phyloP scores from a whole-genome alignment of 2,329 filamentous ascomycete species.

The Helotiales sp. region DNA sequence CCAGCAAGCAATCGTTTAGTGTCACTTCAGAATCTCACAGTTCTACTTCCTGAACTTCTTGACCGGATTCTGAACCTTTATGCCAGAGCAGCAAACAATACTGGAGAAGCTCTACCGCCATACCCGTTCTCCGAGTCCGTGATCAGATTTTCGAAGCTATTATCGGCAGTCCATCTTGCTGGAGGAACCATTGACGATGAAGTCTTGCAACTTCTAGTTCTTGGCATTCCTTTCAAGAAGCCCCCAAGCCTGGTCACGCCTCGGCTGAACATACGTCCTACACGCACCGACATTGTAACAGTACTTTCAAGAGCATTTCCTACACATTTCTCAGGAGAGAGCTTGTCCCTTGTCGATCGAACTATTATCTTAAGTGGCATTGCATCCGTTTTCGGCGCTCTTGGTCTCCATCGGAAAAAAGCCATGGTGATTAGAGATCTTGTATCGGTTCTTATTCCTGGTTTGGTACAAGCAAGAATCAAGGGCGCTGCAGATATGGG shows the following conservation, averaged over 20 bases:
- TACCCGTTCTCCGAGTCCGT: slow-evolving; percentile 71
- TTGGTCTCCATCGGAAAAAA: slow-evolving; percentile 86
- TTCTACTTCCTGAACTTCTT: slow-evolving; percentile 69
- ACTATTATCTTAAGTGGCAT: slow-evolving; percentile 82
- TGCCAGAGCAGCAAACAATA: slow-evolving; percentile 60
- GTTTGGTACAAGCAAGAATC: slow-evolving; percentile 86
- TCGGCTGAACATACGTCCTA: slow-evolving; percentile 55
- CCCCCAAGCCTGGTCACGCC: slow-evolving; percentile 48
- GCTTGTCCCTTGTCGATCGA: slow-evolving; percentile 72
- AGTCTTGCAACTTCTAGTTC: slow-evolving; percentile 64
- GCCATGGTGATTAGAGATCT: slow-evolving; percentile 87
- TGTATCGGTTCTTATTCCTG: slow-evolving; percentile 77
- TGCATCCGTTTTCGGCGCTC: slow-evolving; percentile 75
- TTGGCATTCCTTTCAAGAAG: slow-evolving; percentile 56
- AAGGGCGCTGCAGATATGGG: slow-evolving; percentile 94
- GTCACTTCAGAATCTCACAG: slow-evolving; percentile 52
- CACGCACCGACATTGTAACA: slow-evolving; percentile 62
- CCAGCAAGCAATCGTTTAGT: slow-evolving; percentile 32
- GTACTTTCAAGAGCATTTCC: slow-evolving; percentile 72
- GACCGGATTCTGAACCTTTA: slow-evolving; percentile 76
- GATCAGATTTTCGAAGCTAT: slow-evolving; percentile 70
- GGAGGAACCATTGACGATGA: slow-evolving; percentile 61
- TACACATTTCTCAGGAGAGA: slow-evolving; percentile 59
- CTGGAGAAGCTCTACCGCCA: slow-evolving; percentile 69
- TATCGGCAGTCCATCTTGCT: slow-evolving; percentile 65